Evolutionary conservation across 1,139 yeast genomes (phyloP), one percentile per base, ranked within the genome.

Genomic region (Candida gigantensis): DNA sequence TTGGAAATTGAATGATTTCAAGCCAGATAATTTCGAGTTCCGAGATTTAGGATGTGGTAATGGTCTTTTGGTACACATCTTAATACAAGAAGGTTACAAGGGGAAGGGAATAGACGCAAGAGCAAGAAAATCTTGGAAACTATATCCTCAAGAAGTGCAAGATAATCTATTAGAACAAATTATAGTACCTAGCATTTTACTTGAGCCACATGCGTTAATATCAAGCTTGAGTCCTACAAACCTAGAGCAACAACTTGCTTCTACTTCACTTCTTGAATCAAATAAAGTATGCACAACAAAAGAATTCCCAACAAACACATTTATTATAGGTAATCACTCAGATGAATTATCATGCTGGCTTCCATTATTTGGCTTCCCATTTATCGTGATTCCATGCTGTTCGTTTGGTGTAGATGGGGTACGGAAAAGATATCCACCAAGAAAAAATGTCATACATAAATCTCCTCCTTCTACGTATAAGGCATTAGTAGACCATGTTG

Each of bases 301-400:
- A 1, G 83, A 80, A 29, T 83, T 84, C 43, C 81, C 85, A 0
- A 55, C 63, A 17, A 76, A 83, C 48, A 82, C 95, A 0, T 92
- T 92, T 52, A 62, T 90, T 28, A 89, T 92, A 35, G 98, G 97
- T 1, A 92, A 92, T 55, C 98, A 92, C 53, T 86, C 96, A 0
- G 98, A 92, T 57, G 97, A 92, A 55, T 70, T 92, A 41, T 90
- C 97, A 0, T 86, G 96, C 47, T 92, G 97, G 97, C 81, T 90
- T 19, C 98, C 98, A 2, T 62, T 92, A 9, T 64, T 92, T 12
- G 94, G 90, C 0, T 78, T 72, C 47, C 96, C 97, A 3, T 92
- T 88, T 54, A 69, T 90, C 65, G 96, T 89, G 6, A 86, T 92
- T 28, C 97, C 98, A 3, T 92, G 98, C 57, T 92, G 98, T 57